Conservation (phyloP, 2,329 filamentous ascomycete species). For the Dothiorella sarmentorum region DNA sequence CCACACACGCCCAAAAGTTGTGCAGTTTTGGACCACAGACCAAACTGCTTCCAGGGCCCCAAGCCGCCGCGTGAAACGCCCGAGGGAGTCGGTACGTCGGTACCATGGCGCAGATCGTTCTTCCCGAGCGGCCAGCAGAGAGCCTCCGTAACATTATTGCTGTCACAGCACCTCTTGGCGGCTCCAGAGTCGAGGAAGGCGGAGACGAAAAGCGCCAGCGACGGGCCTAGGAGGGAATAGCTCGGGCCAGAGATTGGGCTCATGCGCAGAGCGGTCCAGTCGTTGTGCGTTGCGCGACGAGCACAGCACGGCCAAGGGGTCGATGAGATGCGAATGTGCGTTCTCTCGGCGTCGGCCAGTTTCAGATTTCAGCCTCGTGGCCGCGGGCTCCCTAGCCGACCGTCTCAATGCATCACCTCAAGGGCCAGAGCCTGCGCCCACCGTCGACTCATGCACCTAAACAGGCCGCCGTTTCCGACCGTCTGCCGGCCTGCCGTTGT, state of each 20-base stretch:
- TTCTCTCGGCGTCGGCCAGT: not conserved
- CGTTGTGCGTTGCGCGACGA: not conserved
- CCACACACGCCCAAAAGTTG: not conserved
- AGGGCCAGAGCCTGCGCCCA: not conserved
- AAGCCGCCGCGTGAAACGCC: conserved; percentile 4
- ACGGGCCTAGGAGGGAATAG: not conserved
- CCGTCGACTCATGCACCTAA: not conserved
- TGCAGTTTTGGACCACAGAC: not conserved
- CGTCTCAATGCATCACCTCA: not conserved
- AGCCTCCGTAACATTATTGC: no score
- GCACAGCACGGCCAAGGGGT: not conserved
- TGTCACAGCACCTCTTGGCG: not conserved
- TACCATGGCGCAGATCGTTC: not conserved
- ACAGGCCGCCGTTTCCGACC: not conserved
- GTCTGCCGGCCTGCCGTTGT: not conserved
- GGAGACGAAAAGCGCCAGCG: not conserved
- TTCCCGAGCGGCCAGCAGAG: not conserved
- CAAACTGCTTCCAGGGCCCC: not conserved
- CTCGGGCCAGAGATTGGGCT: not conserved
- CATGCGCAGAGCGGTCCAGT: not conserved
- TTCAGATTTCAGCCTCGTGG: conserved; percentile 15
- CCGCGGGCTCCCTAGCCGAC: not conserved
- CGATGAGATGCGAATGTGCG: not conserved
- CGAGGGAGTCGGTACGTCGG: not conserved
- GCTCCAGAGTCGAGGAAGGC: not conserved